phyloP scores from a whole-genome alignment of 495 filamentous ascomycete species.

The Neurospora sp. region DNA sequence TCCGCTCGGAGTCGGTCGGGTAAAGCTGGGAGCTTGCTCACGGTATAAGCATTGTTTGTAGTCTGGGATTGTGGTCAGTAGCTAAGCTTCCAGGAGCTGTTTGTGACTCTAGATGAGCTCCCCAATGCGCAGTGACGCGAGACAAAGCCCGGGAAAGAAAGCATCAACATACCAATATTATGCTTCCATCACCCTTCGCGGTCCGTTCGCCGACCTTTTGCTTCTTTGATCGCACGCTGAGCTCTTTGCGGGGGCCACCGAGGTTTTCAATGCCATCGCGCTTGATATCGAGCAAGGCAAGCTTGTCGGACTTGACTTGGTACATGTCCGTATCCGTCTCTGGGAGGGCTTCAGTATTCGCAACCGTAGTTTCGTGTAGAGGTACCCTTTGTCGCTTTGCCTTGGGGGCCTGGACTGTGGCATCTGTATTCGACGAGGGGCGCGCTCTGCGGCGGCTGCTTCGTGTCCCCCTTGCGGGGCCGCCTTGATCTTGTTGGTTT shows the following conservation, averaged over 20 bases:
- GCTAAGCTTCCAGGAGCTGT: neutral
- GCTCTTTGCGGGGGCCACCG: conserved; percentile 29
- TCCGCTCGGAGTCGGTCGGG: conserved; percentile 61
- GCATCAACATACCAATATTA: conserved; percentile 47
- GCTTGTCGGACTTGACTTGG: conserved; percentile 36
- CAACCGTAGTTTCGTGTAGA: conserved; percentile 44
- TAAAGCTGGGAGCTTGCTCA: conserved; percentile 71
- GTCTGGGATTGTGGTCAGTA: conserved; percentile 45
- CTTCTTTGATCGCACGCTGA: conserved; percentile 54
- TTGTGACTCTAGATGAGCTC: neutral
- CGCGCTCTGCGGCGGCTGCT: conserved; percentile 56
- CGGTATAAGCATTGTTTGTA: conserved; percentile 74
- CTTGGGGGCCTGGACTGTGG: conserved; percentile 51
- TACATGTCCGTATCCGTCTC: conserved; percentile 39
- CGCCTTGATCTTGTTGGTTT: conserved; percentile 16
- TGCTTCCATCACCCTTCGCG: conserved; percentile 49
- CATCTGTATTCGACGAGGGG: conserved; percentile 49
- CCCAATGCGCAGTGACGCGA: neutral
- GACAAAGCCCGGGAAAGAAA: neutral
- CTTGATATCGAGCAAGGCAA: conserved; percentile 29
- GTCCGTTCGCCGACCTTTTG: conserved; percentile 44
- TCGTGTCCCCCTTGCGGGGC: conserved; percentile 42
- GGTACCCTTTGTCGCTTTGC: conserved; percentile 62
- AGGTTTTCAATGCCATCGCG: conserved; percentile 35
- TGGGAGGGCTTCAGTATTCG: conserved; percentile 31